A percentile compares a stretch with the other conserved stretches of the same genome.
These are phyloP conservation scores for Aurifilum marmelostoma DNA, from an alignment of 2,329 filamentous ascomycete species.

Conservation along the genomic window DNA sequence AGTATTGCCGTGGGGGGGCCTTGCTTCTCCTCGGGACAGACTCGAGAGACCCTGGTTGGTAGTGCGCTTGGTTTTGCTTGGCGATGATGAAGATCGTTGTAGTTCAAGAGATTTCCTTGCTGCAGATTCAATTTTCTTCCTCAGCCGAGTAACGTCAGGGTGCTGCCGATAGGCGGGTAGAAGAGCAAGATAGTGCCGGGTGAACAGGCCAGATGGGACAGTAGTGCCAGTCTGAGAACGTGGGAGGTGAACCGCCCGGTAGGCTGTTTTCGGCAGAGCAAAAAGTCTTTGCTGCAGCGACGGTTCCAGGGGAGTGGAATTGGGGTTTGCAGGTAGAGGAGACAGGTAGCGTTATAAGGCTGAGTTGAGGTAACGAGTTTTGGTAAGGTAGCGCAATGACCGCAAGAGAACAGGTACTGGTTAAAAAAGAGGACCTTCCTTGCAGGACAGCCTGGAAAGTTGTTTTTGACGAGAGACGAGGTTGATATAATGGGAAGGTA, in stretches of 20 bases:
- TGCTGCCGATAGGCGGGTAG: background rate
- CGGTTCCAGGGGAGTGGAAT: background rate
- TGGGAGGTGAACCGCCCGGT: background rate
- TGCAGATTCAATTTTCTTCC: background rate
- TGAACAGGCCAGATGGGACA: background rate
- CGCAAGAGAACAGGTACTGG: background rate
- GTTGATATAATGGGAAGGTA: background rate
- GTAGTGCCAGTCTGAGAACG: conserved; percentile 1
- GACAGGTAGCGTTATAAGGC: conserved; percentile 8
- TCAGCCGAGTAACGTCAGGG: background rate
- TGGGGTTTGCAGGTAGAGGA: background rate
- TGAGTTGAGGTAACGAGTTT: conserved; percentile 31
- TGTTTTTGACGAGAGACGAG: background rate
- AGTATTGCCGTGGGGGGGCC: background rate
- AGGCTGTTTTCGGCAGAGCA: conserved; percentile 6
- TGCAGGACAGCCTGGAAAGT: background rate
- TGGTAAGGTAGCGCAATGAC: conserved; percentile 43
- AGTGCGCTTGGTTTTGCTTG: background rate
- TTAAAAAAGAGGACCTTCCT: background rate
- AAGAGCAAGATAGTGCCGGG: background rate
- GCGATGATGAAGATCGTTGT: background rate
- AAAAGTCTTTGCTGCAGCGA: background rate
- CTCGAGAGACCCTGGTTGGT: background rate
- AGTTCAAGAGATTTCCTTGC: background rate
- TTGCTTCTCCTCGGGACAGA: background rate